Evolutionary conservation across 139 green algal species (phyloP), one percentile per base, ranked within the genome.

Genomic region (Eudorina sp.): DNA sequence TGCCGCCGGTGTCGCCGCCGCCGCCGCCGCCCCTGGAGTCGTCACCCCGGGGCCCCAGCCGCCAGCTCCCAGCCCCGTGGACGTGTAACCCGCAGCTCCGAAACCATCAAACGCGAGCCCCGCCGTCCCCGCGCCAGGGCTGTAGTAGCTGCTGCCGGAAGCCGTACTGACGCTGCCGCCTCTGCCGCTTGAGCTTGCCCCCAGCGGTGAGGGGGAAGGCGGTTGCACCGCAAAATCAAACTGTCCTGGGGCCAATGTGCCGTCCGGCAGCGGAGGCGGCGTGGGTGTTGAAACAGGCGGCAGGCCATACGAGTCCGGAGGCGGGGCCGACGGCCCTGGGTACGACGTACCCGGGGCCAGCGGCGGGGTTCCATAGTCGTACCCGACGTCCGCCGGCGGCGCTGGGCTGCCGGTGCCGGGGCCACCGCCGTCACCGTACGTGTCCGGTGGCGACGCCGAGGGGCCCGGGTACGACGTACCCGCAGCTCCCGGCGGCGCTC

Each of bases 381-480:
- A 75, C 66, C 66, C 66, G 36, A 21, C 31, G 27, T 34, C 31
- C 27, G 66, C 31, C 14, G 66, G 23, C 46, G 29, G 29, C 16
- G 4, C 64, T 9, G 11, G 25, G 64, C 25, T 27, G 5, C 34
- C 9, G 51, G 66, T 25, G 66, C 6, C 46, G 66, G 31, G 19
- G 66, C 31, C 79, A 2, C 53, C 45, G 74, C 80, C 74, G 25
- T 29, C 51, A 29, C 76, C 89, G 79, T 79, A 86, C 46, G 48
- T 19, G 40, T 40, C 70, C n/a, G n/a, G n/a, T n/a, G n/a, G n/a
- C n/a, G n/a, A n/a, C n/a, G n/a, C n/a, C n/a, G n/a, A n/a, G n/a
- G n/a, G n/a, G n/a, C n/a, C n/a, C n/a, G n/a, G n/a, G n/a, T n/a
- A n/a, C n/a, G n/a, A n/a, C n/a, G n/a, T n/a, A n/a, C n/a, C n/a